Base-by-base conservation (phyloP, 2,329 filamentous ascomycete genomes). In the Botrytis fabae region DNA sequence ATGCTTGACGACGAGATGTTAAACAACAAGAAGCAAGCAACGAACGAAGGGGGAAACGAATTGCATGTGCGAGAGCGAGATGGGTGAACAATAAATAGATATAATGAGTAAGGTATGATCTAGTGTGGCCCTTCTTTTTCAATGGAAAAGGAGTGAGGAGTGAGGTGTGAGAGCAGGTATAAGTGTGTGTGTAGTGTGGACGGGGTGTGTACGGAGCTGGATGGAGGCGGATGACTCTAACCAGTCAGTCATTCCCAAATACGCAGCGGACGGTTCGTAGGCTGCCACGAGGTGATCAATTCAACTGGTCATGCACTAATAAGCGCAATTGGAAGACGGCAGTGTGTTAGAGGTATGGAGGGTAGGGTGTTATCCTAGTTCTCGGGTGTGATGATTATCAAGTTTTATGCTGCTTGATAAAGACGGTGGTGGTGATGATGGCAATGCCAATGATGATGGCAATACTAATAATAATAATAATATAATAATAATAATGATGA, bases 281-380 rank as follows among this genome's bases (percentile, higher is more conserved):
- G 69, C 69, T 71, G 69, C 69, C 69, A 71, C 69, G 69, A 71
- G 69, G 64, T 71, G 69, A 71, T 51, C 59, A 64, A 71, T 71
- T 71, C 59, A 71, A 69, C 60, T 71, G 69, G 69, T 71, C 69
- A 71, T 71, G 69, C 60, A 71, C 69, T 71, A 65, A 65, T 71
- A 71, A 57, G 69, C 69, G 69, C 69, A 71, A 71, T 64, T 71
- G 60, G 69, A 71, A 71, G n/a, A 70, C 46, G 40, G 40, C 46
- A 46, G n/a, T 64, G 14, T 61, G 28, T 35, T 25, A 35, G 35
- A 60, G 18, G 32, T 59, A 35, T 20, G 32, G 12, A 63, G 61
- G 61, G 32, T 22, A 63, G 61, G 61, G 61, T 44, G 61, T 63
- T 12, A 25, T 63, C 61, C 42, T 51, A 65, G 32, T 65, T 65